Evolutionary conservation across 2,329 filamentous ascomycete species (phyloP).

Genomic region (Mycosphaerella arachidis): DNA sequence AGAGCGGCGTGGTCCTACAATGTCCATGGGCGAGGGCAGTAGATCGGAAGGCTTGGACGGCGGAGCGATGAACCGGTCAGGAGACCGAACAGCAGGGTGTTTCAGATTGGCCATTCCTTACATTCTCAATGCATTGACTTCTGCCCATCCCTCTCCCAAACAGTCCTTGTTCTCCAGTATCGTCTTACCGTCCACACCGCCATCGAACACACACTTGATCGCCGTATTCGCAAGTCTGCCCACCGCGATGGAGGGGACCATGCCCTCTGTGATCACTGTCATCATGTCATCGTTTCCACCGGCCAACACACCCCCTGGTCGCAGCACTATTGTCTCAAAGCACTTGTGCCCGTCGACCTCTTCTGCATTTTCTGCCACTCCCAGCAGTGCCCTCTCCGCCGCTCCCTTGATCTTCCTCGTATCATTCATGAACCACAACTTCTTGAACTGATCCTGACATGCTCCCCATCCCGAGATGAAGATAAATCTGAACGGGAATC

Average conservation of each 20-base stretch:
- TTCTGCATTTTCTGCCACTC: constrained; percentile 27
- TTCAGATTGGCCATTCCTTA: neutral
- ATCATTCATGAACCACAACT: constrained; percentile 35
- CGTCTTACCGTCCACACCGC: constrained; percentile 29
- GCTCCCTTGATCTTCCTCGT: constrained; percentile 36
- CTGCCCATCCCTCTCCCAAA: constrained; percentile 35
- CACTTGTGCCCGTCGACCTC: constrained; percentile 29
- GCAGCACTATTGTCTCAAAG: constrained; percentile 33
- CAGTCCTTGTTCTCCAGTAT: constrained; percentile 36
- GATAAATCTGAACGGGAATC: constrained; percentile 42
- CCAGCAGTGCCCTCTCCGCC: constrained; percentile 35
- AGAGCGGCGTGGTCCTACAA: no score
- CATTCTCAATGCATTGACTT: constrained; percentile 25
- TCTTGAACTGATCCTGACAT: constrained; percentile 38
- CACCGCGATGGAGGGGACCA: constrained; percentile 30
- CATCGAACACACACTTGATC: constrained; percentile 29
- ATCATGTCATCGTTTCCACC: constrained; percentile 28
- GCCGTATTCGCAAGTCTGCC: constrained; percentile 30
- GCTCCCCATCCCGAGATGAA: constrained; percentile 38
- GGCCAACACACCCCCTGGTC: constrained; percentile 30
- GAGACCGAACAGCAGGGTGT: neutral
- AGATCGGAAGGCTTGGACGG: no score
- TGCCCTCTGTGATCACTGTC: constrained; percentile 30
- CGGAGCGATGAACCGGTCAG: neutral
- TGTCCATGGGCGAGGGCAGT: no score